Conservation (phyloP, 1,139 yeast genomes). For the Starmera stellimalicola region DNA sequence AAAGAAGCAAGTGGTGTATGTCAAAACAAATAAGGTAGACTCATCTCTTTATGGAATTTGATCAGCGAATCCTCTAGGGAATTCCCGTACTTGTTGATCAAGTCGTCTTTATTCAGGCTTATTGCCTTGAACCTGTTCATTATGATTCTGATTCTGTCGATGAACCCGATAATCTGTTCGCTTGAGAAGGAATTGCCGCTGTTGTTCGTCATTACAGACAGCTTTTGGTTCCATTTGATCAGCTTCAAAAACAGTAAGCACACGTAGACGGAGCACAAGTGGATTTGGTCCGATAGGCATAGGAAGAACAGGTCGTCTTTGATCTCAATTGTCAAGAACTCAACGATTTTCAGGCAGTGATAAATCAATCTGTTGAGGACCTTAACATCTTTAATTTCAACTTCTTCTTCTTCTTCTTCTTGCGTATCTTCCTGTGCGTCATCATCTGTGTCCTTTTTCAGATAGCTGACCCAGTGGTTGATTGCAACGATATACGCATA, state of each 20-base stretch:
- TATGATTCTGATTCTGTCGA: conserved; percentile 1
- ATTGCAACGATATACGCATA: conserved; percentile 49
- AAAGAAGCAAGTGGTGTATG: no score
- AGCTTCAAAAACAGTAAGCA: conserved; percentile 18
- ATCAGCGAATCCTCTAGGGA: not conserved
- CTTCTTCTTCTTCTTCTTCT: conserved; percentile 5
- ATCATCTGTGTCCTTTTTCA: conserved; percentile 4
- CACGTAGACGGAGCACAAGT: conserved; percentile 32
- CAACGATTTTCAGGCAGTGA: conserved; percentile 28
- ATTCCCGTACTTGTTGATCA: not conserved
- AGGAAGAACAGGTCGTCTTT: conserved; percentile 37
- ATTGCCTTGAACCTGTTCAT: not conserved
- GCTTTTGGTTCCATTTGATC: conserved; percentile 8
- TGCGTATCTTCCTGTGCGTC: conserved; percentile 9
- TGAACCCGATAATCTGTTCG: conserved; percentile 2
- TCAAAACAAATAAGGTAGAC: no score
- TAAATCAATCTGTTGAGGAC: conserved; percentile 15
- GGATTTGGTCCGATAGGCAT: conserved; percentile 36
- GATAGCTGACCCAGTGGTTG: conserved; percentile 21
- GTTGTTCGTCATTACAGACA: not conserved
- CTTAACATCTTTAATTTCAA: conserved; percentile 10
- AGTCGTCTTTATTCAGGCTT: not conserved
- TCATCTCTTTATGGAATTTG: no score
- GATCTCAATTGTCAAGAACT: conserved; percentile 19
- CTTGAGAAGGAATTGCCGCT: conserved; percentile 3